A percentile compares a stretch with the other conserved stretches of the same genome.
Conservation (phyloP, 768 basidiomycete species). For the Hypholoma sublateritium region DNA sequence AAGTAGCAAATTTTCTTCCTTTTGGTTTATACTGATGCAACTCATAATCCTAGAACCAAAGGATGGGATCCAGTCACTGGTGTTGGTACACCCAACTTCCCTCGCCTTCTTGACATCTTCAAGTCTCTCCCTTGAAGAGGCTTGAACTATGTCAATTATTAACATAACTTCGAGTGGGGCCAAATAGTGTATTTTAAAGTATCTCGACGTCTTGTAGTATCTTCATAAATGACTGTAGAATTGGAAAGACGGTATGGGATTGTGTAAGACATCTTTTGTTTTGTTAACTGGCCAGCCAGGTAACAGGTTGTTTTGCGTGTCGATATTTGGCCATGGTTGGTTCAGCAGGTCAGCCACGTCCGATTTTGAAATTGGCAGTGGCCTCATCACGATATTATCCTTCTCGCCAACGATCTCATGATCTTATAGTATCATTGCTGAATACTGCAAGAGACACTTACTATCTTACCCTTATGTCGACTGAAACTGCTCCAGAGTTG, state of each 20-base stretch:
- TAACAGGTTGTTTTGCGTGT: background rate
- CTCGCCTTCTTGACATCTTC: conserved; percentile 18
- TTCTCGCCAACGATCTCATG: too few relatives aligned
- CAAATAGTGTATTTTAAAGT: too few relatives aligned
- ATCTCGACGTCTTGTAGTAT: too few relatives aligned
- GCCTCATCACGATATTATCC: too few relatives aligned
- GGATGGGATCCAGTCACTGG: conserved; percentile 47
- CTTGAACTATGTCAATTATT: background rate
- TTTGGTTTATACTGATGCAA: background rate
- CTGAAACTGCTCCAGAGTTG: background rate
- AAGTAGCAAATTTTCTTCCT: conserved; percentile 8
- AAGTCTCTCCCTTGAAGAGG: conserved; percentile 18
- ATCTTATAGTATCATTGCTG: too few relatives aligned
- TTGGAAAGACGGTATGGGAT: too few relatives aligned
- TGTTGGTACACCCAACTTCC: conserved; percentile 37
- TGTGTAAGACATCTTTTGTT: too few relatives aligned
- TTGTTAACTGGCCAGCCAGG: too few relatives aligned
- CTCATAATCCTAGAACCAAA: conserved; percentile 20
- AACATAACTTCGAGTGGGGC: background rate
- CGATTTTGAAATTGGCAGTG: background rate
- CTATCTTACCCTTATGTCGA: background rate
- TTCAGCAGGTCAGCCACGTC: background rate
- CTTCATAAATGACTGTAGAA: too few relatives aligned
- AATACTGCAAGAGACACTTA: too few relatives aligned
- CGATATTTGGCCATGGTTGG: background rate